These are phyloP conservation scores for Nannochloris sp. DNA, from an alignment of 139 green algal genomes.

Conservation along the genomic window DNA sequence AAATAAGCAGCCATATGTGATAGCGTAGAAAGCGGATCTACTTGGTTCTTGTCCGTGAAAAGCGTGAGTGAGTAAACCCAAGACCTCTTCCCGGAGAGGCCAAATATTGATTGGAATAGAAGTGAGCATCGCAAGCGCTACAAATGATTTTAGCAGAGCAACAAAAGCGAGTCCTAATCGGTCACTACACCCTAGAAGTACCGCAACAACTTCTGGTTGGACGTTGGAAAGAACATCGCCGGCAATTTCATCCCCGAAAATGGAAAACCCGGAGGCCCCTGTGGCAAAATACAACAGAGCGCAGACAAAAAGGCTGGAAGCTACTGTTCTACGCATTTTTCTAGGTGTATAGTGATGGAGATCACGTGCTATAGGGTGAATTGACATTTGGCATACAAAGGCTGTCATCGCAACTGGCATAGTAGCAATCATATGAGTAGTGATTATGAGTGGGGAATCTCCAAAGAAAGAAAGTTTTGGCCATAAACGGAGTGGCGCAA, in stretches of 20 bases:
- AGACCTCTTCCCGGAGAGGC: conserved; percentile 15
- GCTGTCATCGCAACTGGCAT: conserved; percentile 11
- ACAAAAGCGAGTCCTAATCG: conserved; percentile 8
- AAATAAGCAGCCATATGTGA: conserved; percentile 5
- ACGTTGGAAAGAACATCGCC: conserved; percentile 20
- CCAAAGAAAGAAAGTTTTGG: conserved; percentile 4
- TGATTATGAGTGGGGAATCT: background rate
- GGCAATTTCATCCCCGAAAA: background rate
- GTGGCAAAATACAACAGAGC: background rate
- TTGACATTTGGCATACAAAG: conserved; percentile 18
- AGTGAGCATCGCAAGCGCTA: background rate
- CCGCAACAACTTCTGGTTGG: background rate
- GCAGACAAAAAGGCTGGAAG: background rate
- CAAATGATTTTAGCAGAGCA: conserved; percentile 4
- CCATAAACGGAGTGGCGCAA: conserved; percentile 2
- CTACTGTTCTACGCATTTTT: conserved; percentile 9
- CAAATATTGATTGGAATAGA: conserved; percentile 21
- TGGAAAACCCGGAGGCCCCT: background rate
- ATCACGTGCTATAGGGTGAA: conserved; percentile 7
- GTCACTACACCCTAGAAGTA: conserved; percentile 2
- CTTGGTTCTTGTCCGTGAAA: conserved; percentile 1
- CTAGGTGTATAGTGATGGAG: conserved; percentile 2
- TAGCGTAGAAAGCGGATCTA: background rate
- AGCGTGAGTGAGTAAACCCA: background rate
- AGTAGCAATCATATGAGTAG: background rate